Conservation (phyloP, 2,329 filamentous ascomycete genomes). For the Talaromyces sp. region DNA sequence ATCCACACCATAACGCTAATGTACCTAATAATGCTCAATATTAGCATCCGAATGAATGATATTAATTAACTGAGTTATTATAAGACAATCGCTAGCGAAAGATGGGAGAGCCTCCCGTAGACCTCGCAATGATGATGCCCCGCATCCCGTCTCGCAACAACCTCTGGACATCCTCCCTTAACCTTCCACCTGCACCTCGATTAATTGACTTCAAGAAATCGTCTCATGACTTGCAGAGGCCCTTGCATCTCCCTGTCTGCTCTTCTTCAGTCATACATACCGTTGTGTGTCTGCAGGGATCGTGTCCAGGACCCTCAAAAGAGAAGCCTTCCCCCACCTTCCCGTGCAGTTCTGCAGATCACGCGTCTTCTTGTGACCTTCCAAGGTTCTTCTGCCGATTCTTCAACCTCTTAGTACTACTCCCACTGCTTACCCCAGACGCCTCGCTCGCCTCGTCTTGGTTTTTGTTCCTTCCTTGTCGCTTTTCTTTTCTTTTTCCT, state of each 20-base stretch:
- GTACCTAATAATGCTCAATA: neutral
- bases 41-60: neutral
- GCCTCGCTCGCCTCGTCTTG: neutral
- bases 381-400: constrained; percentile 49
- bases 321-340: constrained; percentile 5
- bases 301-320: neutral
- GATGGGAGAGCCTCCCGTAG: neutral
- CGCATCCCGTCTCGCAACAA: neutral
- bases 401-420: constrained; percentile 24
- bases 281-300: constrained; percentile 4
- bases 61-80: neutral
- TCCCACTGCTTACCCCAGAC: constrained; percentile 6
- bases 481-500: neutral
- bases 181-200: neutral
- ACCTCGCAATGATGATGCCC: neutral
- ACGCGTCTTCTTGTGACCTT: constrained; percentile 19
- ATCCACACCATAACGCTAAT: neutral
- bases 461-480: neutral
- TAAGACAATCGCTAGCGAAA: neutral
- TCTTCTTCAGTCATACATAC: neutral
- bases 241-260: neutral
- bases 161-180: neutral
- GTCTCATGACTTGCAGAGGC: constrained; percentile 3
- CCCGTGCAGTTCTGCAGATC: constrained; percentile 18
- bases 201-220: neutral